Percentiles rank a stretch among this genome's conserved stretches.
Conservation (phyloP, 2,329 filamentous ascomycete genomes). For the Aphanoascus verrucosus region DNA sequence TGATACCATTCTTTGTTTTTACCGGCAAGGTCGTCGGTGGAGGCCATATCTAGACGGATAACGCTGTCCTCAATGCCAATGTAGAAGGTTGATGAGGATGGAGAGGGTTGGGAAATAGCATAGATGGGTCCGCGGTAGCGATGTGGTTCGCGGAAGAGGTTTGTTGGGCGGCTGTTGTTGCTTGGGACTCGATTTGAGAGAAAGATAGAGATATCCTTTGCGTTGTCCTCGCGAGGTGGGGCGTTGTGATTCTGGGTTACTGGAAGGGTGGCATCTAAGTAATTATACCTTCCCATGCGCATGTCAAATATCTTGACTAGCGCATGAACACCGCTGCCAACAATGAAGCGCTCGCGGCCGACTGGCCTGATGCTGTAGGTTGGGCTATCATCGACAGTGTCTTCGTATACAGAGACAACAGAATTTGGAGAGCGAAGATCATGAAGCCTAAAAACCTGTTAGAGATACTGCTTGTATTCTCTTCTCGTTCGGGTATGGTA, state of each 20-base stretch:
- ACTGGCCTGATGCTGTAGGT: slow-evolving; percentile 50
- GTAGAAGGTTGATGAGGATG: slow-evolving; percentile 37
- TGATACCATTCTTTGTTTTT: slow-evolving; percentile 26
- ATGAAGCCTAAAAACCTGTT: slow-evolving; percentile 40
- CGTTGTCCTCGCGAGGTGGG: background rate
- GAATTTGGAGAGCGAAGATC: slow-evolving; percentile 46
- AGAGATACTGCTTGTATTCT: background rate
- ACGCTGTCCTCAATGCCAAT: slow-evolving; percentile 35
- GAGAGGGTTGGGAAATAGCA: slow-evolving; percentile 36
- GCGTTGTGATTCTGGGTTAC: background rate
- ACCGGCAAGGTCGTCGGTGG: slow-evolving; percentile 33
- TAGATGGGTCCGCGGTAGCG: slow-evolving; percentile 38
- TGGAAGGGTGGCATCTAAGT: slow-evolving; percentile 1
- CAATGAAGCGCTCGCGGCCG: slow-evolving; percentile 47
- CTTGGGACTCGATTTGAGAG: slow-evolving; percentile 8
- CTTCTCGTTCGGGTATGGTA: background rate
- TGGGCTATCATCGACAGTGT: slow-evolving; percentile 47
- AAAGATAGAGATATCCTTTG: too few species aligned
- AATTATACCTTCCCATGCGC: slow-evolving; percentile 32
- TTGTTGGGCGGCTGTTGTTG: slow-evolving; percentile 22
- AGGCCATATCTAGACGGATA: slow-evolving; percentile 35
- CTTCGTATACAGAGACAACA: slow-evolving; percentile 42
- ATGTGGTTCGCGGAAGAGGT: slow-evolving; percentile 16
- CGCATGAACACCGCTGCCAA: slow-evolving; percentile 47
- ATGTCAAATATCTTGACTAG: slow-evolving; percentile 54